Base-by-base conservation (phyloP, 768 basidiomycete species). In the Boletellus emodensis region DNA sequence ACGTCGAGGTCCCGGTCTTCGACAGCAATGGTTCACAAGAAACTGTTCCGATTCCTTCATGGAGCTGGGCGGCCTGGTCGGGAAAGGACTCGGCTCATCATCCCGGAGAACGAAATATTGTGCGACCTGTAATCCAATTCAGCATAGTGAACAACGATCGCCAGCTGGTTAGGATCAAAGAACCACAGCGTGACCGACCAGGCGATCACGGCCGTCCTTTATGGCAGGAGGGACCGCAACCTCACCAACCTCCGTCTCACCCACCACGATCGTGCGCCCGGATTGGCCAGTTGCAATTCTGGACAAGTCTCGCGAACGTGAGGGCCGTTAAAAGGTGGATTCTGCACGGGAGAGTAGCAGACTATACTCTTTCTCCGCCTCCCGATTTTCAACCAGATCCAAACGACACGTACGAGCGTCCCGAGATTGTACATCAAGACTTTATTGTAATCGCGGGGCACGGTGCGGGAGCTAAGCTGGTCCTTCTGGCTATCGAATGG, bases 11-110 rank as follows among this genome's bases (percentile, higher is more conserved):
- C 15, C 46, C 57, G 15, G 7, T 48, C 5, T 45, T 58, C n/a
- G 12, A 43, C 5, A 26, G 8, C 17, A 15, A 59, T 2, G 57
- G 56, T 10, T 39, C 47, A 1, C 41, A 40, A 35, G 10, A 51
- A n/a, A 46, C 38, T 40, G 30, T 53, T 1, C 37, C 48, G 3
- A 32, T 60, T 2, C 59, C 59, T 32, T 61, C 59, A 6, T 60
- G 59, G 59, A 60, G 59, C 26, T 60, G 59, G 58, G 51, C 41
- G 1, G 51, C 51, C 4, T 53, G 52, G 47, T 58, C 50, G 22
- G 47, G 33, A 11, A 14, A 38, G 32, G 26, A 46, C 15, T 20
- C 30, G 4, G 3, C 7, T 2, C 26, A 14, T 8, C 30, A 10
- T 22, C 37, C 46, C 28, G 12, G 7, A 5, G 18, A 1, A 13